A percentile compares a stretch with the other conserved stretches of the same genome.
These are phyloP conservation scores for Hanseniaspora guilliermondii DNA, from an alignment of 805 yeast genomes.

Conservation along the genomic window DNA sequence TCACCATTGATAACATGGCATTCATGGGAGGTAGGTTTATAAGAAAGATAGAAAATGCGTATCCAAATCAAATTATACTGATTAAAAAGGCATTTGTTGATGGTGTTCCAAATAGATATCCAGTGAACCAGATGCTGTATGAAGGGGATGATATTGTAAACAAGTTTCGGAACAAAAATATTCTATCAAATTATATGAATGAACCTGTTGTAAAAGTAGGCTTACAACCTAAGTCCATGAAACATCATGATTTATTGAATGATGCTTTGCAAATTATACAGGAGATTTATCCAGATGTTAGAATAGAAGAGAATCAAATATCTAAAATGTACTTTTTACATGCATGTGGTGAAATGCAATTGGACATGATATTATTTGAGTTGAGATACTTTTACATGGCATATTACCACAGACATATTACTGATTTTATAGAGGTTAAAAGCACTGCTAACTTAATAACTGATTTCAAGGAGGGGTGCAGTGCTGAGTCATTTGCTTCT, in stretches of 20 bases:
- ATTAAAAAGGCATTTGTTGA: conserved; percentile 49
- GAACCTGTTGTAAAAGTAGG: conserved; percentile 67
- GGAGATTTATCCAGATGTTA: conserved; percentile 52
- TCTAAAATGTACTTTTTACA: conserved; percentile 73
- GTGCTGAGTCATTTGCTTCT: conserved; percentile 52
- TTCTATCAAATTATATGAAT: conserved; percentile 27
- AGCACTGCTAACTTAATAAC: conserved; percentile 70
- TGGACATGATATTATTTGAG: conserved; percentile 75
- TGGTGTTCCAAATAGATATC: conserved; percentile 33
- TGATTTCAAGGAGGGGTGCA: conserved; percentile 64
- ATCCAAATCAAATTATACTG: conserved; percentile 57
- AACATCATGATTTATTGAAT: conserved; percentile 60
- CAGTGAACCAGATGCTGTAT: neutral
- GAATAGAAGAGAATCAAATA: conserved; percentile 58
- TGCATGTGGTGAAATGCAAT: conserved; percentile 77
- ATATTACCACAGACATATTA: conserved; percentile 4
- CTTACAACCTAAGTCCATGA: conserved; percentile 67
- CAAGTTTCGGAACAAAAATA: neutral
- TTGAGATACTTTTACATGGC: conserved; percentile 42
- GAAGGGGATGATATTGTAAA: neutral
- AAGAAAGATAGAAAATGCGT: conserved; percentile 39
- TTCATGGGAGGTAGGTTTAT: conserved; percentile 56
- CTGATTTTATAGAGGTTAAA: conserved; percentile 49
- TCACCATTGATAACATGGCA: neutral
- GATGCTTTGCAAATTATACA: conserved; percentile 55